Evolutionary conservation across 2,329 filamentous ascomycete genomes (phyloP).

Genomic region (Periconia digitata): DNA sequence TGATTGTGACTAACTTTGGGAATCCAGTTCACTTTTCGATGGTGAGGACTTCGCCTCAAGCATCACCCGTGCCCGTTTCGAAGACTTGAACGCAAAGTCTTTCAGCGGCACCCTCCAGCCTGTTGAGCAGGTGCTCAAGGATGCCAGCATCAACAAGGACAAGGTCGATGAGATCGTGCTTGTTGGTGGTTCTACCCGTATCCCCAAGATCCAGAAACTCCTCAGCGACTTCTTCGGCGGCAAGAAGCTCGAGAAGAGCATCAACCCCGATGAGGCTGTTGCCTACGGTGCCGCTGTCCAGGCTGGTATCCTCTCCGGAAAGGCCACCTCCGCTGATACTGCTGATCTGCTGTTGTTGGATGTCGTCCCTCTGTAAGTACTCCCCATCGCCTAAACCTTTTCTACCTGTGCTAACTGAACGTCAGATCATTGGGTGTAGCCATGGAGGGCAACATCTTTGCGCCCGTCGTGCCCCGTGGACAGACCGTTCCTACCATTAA

Average conservation of each 20-base stretch:
- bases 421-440: not conserved
- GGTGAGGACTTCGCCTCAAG: conserved; percentile 96
- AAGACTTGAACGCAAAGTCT: conserved; percentile 95
- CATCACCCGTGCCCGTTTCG: conserved; percentile 98
- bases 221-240: conserved; percentile 98
- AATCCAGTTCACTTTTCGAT: conserved; percentile 90
- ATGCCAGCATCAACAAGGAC: conserved; percentile 82
- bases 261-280: conserved; percentile 99
- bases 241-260: conserved; percentile 99
- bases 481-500: conserved; percentile 68
- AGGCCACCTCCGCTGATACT: conserved; percentile 94
- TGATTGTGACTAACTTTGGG: not conserved
- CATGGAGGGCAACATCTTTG: conserved; percentile 82
- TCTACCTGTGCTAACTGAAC: too few species aligned
- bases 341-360: conserved; percentile 93
- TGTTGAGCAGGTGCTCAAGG: conserved; percentile 95
- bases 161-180: conserved; percentile 98
- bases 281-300: conserved; percentile 98
- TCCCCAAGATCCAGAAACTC: conserved; percentile 98
- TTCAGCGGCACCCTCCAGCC: conserved; percentile 93
- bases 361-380: conserved; percentile 93
- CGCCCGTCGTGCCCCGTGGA: conserved; percentile 75
- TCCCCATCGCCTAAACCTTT: too few species aligned
- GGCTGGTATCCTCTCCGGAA: conserved; percentile 97
- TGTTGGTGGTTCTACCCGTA: conserved; percentile 98